Base-by-base conservation (phyloP, 2,329 filamentous ascomycete species). In the Venturia oleaginea region DNA sequence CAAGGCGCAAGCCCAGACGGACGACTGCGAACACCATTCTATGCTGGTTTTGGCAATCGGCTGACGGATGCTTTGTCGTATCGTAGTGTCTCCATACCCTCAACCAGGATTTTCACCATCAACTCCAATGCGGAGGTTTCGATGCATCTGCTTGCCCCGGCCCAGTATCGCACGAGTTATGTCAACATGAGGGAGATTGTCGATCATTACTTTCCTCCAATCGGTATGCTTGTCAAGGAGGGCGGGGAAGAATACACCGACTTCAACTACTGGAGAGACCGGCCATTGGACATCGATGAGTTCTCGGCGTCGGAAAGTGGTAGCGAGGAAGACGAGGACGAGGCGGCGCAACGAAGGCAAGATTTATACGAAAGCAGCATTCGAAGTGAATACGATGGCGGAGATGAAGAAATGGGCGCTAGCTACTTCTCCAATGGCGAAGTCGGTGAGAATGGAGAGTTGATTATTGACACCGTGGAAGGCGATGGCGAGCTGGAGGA, bases 41-140 rank as follows among this genome's bases (percentile, higher is more conserved):
- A 96, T 71, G 95, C 95, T 13, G 94, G 94, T 0, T 99, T 97
- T 72, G 94, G 95, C 65, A 99, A 99, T 75, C 87, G 94, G 64
- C 83, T 99, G 65, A 99, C 95, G 0, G 95, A 99, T 74, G 94
- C 96, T 64, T 85, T 99, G 66, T 96, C 91, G 62, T 99, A 99
- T 74, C 89, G 94, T 66, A 94, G 90, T 5, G 94, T 99, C 63
- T 95, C 96, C 73, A 96, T 99, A 48, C 94, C 94, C 0, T 88
- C 90, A 62, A 95, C 89, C 30, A 85, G 94, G 63, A 99, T 99
- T 70, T 99, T 99, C 76, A 97, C 94, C 19, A 99, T 99, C 81
- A 99, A 99, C 76, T 94, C 91, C 63, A 96, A 97, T 72, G 92
- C 93, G 0, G 94, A 99, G 75, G 92, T 99, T 37, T 93, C 89